These are phyloP conservation scores for Alternaria metachromatica DNA, from an alignment of 2,329 filamentous ascomycete species.

Conservation along the genomic window DNA sequence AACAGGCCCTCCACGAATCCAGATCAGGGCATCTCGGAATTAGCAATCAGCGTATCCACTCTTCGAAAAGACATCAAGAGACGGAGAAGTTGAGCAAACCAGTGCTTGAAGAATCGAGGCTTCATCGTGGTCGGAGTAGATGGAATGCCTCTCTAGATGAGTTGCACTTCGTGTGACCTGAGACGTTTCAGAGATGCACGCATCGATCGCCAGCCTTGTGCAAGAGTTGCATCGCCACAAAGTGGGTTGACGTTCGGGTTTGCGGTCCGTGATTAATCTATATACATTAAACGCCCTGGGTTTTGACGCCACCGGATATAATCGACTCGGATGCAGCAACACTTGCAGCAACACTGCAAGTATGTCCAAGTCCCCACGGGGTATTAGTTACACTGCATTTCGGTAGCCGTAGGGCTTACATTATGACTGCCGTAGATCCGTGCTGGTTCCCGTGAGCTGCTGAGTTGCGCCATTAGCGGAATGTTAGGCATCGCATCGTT, in stretches of 20 bases:
- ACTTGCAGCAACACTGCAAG: constrained; percentile 1
- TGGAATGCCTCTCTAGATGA: background rate
- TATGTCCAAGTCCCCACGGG: background rate
- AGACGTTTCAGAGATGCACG: constrained; percentile 1
- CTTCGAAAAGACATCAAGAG: background rate
- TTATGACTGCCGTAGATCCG: background rate
- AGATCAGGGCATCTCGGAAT: background rate
- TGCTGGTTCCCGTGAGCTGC: background rate
- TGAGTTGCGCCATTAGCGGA: background rate
- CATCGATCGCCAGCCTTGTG: background rate
- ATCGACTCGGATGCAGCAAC: background rate
- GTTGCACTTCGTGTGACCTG: background rate
- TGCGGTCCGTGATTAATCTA: constrained; percentile 21
- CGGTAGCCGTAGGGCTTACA: constrained; percentile 1
- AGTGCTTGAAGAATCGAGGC: background rate
- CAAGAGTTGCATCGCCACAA: background rate
- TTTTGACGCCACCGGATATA: constrained; percentile 7
- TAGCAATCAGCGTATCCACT: background rate
- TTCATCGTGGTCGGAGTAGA: background rate
- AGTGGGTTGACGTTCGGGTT: constrained; percentile 13
- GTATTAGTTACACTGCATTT: constrained; percentile 9
- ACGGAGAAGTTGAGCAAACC: background rate
- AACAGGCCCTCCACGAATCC: background rate
- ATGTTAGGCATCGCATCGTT: background rate
- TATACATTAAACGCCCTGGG: constrained; percentile 13